A percentile compares a stretch with the other conserved stretches of the same genome.
Conservation (phyloP, 1,139 yeast species). For the Blastobotrys petasosporus region DNA sequence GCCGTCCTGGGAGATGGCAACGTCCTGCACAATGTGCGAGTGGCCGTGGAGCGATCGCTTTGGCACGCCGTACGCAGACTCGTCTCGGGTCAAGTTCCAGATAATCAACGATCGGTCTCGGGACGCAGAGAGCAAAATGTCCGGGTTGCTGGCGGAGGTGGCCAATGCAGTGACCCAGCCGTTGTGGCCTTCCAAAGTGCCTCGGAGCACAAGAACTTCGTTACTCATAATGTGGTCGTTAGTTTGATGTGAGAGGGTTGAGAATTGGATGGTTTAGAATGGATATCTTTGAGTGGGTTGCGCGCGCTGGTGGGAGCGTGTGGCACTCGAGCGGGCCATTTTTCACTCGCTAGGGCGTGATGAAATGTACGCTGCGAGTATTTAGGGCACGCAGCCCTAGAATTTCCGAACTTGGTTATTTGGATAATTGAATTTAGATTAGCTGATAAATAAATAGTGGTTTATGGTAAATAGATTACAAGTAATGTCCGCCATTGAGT, state of each 20-base stretch:
- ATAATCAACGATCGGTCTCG: constrained; percentile 98
- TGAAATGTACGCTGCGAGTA: too few relatives aligned
- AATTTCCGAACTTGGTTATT: too few relatives aligned
- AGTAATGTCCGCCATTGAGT: too few relatives aligned
- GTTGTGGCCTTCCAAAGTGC: constrained; percentile 82
- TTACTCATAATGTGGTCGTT: constrained; percentile 24
- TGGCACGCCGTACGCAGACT: constrained; percentile 96
- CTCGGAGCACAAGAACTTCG: constrained; percentile 99
- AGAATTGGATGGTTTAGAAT: not conserved
- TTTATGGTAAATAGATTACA: too few relatives aligned
- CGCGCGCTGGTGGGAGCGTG: too few relatives aligned
- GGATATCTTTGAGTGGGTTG: too few relatives aligned
- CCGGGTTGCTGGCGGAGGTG: constrained; percentile 98
- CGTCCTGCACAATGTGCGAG: constrained; percentile 98
- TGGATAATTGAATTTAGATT: too few relatives aligned
- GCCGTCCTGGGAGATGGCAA: constrained; percentile 97
- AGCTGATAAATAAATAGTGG: too few relatives aligned
- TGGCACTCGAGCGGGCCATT: too few relatives aligned
- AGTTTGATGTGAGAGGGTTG: not conserved
- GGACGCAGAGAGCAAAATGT: constrained; percentile 95
- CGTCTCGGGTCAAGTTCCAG: constrained; percentile 98
- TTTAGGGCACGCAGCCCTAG: too few relatives aligned
- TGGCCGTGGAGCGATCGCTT: constrained; percentile 97
- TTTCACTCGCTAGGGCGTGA: too few relatives aligned
- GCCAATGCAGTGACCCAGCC: constrained; percentile 97